These are phyloP conservation scores for Neopestalotiopsis rosae DNA, from an alignment of 2,329 filamentous ascomycete genomes.

Conservation along the genomic window DNA sequence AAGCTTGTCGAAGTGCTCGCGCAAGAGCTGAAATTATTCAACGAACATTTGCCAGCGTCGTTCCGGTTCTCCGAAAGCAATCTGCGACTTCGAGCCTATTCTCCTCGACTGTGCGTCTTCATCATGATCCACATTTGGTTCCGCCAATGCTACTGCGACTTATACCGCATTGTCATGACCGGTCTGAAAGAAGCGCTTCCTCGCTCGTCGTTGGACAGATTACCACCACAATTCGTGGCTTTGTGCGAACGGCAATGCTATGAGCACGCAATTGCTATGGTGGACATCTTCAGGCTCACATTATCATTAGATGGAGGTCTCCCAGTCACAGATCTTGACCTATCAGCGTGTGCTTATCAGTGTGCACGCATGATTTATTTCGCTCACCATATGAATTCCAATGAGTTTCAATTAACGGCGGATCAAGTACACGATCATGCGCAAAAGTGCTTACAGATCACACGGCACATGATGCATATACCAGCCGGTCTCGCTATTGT, in stretches of 20 bases:
- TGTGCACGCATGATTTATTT: slow-evolving; percentile 59
- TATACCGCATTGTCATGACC: slow-evolving; percentile 58
- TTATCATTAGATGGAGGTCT: slow-evolving; percentile 55
- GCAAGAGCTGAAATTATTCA: slow-evolving; percentile 54
- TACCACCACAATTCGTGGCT: slow-evolving; percentile 54
- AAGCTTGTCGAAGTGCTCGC: slow-evolving; percentile 53
- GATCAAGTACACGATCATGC: slow-evolving; percentile 56
- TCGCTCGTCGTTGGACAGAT: slow-evolving; percentile 45
- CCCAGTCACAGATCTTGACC: slow-evolving; percentile 59
- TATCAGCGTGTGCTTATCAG: slow-evolving; percentile 61
- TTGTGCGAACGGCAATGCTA: slow-evolving; percentile 57
- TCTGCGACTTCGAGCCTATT: slow-evolving; percentile 60
- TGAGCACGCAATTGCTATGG: slow-evolving; percentile 60
- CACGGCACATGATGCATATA: slow-evolving; percentile 56
- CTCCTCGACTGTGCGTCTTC: slow-evolving; percentile 61
- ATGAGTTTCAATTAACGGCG: slow-evolving; percentile 48
- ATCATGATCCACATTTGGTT: slow-evolving; percentile 67
- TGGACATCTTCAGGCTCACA: slow-evolving; percentile 58
- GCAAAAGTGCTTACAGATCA: slow-evolving; percentile 55
- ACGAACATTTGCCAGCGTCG: slow-evolving; percentile 56
- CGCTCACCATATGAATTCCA: slow-evolving; percentile 50
- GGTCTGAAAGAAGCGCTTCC: slow-evolving; percentile 58
- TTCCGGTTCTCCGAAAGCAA: slow-evolving; percentile 65
- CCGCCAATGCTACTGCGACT: slow-evolving; percentile 62
- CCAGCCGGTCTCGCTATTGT: slow-evolving; percentile 55